These are phyloP conservation scores for Parafenestella ontariensis DNA, from an alignment of 2,329 filamentous ascomycete species.

Conservation along the genomic window DNA sequence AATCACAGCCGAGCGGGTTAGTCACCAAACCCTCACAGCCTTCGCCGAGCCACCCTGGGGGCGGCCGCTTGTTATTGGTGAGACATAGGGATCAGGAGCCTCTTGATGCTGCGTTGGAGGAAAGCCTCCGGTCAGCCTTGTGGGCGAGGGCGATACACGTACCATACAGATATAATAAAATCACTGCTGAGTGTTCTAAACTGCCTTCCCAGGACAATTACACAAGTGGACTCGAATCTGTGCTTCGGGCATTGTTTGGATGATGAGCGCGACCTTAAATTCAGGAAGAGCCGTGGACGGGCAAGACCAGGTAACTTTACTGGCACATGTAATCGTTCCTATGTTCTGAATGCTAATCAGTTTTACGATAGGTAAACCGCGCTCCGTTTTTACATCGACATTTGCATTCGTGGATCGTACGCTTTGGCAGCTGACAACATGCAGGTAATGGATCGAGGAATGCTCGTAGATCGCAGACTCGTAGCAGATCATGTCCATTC, in stretches of 20 bases:
- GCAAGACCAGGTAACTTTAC: neutral
- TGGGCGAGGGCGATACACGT: neutral
- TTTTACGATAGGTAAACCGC: neutral
- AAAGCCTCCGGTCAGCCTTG: constrained; percentile 12
- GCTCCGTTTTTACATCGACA: too few relatives aligned
- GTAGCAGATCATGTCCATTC: neutral
- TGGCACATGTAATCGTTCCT: neutral
- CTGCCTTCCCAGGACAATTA: too few relatives aligned
- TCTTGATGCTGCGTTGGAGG: neutral
- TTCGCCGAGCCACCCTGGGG: constrained; percentile 3
- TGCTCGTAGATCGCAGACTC: constrained; percentile 4
- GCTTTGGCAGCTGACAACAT: neutral
- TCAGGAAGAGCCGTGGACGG: neutral
- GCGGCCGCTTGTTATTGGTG: too few relatives aligned
- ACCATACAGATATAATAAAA: neutral
- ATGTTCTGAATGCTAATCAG: neutral
- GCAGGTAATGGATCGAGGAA: neutral
- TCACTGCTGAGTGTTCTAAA: neutral
- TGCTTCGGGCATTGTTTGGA: neutral
- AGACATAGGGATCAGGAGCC: neutral
- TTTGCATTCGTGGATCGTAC: too few relatives aligned
- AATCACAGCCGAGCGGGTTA: neutral
- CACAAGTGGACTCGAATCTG: neutral
- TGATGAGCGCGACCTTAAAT: neutral
- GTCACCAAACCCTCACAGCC: constrained; percentile 4